phyloP scores from a whole-genome alignment of 2,329 filamentous ascomycete genomes.

The Neofusicoccum laricinum region DNA sequence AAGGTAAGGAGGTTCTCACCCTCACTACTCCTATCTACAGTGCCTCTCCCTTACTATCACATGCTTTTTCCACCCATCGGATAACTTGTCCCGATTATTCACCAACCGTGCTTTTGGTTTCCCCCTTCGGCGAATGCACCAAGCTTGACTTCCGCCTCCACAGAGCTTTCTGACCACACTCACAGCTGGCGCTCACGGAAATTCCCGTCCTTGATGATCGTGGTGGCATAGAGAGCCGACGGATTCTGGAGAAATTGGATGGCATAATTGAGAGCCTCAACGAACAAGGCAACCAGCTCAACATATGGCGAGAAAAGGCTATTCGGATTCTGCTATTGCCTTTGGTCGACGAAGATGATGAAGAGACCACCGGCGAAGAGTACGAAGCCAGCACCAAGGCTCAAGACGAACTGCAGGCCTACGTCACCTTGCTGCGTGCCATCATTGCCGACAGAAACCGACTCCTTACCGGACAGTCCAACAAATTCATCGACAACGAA shows the following conservation, averaged over 20 bases:
- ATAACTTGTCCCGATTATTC: too few species aligned
- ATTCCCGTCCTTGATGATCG: constrained; percentile 52
- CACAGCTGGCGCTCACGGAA: constrained; percentile 44
- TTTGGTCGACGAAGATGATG: constrained; percentile 75
- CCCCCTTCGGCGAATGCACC: too few species aligned
- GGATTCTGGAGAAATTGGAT: constrained; percentile 64
- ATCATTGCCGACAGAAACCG: constrained; percentile 76
- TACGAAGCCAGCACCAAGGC: constrained; percentile 82
- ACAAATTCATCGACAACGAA: constrained; percentile 72
- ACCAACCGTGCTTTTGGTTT: too few species aligned
- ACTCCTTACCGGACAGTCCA: constrained; percentile 73
- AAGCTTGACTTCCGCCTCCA: too few species aligned
- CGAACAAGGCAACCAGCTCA: constrained; percentile 66
- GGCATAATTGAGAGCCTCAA: constrained; percentile 66
- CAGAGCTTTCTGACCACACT: background rate
- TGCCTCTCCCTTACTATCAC: too few species aligned
- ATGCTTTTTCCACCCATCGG: too few species aligned
- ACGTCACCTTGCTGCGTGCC: constrained; percentile 73
- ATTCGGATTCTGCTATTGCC: constrained; percentile 69
- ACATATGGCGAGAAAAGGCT: constrained; percentile 72
- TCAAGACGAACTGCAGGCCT: constrained; percentile 72
- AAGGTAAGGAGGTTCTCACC: too few species aligned
- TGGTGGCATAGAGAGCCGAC: constrained; percentile 70
- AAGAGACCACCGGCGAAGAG: constrained; percentile 83
- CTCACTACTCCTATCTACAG: too few species aligned